Percentiles rank a stretch among this genome's conserved stretches.
Evolutionary conservation across 2,329 filamentous ascomycete species (phyloP).

Genomic region (Myotisia sp.): DNA sequence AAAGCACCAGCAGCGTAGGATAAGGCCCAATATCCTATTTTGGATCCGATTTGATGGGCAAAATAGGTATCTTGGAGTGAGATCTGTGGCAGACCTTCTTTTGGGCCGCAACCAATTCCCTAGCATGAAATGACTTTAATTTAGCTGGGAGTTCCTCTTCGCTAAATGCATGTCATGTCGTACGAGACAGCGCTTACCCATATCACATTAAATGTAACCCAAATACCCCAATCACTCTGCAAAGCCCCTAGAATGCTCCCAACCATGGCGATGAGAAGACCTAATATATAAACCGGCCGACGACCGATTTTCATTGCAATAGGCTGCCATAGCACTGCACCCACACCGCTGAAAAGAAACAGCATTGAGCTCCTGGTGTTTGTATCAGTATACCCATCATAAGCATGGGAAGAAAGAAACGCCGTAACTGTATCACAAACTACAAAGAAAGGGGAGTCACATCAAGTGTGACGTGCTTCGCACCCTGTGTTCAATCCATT

Average conservation of each 20-base stretch:
- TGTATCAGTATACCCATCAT: too few species aligned
- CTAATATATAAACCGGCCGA: conserved; percentile 10
- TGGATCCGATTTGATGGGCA: conserved; percentile 9
- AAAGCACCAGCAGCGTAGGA: neutral
- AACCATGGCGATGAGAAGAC: conserved; percentile 7
- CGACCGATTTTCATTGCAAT: conserved; percentile 13
- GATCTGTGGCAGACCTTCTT: conserved; percentile 13
- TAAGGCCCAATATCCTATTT: neutral
- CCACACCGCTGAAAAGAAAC: conserved; percentile 9
- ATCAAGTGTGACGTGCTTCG: too few species aligned
- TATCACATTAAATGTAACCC: neutral
- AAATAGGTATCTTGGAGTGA: conserved; percentile 10
- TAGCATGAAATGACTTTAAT: neutral
- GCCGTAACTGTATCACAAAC: too few species aligned
- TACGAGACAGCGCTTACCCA: neutral
- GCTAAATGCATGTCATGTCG: too few species aligned
- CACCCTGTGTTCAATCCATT: neutral
- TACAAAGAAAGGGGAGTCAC: too few species aligned
- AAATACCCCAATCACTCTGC: conserved; percentile 1
- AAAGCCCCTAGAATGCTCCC: conserved; percentile 10
- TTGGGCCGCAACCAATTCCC: neutral
- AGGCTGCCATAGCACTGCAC: conserved; percentile 9
- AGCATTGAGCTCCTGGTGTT: too few species aligned
- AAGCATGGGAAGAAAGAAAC: too few species aligned
- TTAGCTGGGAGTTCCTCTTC: too few species aligned